Conservation (phyloP, 2,329 filamentous ascomycete species). For the Emmonsiellopsis sp. region DNA sequence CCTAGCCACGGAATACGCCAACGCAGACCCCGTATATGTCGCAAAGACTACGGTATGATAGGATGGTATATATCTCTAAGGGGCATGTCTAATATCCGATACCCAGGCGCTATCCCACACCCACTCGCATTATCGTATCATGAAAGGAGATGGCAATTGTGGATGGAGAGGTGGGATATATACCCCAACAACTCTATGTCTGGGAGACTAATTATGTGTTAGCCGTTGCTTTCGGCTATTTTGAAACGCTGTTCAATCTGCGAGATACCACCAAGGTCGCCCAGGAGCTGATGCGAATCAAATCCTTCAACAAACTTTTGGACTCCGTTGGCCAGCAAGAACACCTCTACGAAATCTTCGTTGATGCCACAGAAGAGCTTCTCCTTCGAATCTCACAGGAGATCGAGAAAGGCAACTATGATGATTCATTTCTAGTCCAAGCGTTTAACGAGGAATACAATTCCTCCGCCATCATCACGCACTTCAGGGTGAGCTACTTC, state of each 20-base stretch:
- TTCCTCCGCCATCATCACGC: slow-evolving; percentile 74
- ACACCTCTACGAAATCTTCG: slow-evolving; percentile 72
- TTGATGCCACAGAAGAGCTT: slow-evolving; percentile 61
- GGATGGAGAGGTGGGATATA: slow-evolving; percentile 81
- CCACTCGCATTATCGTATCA: slow-evolving; percentile 77
- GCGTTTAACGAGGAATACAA: slow-evolving; percentile 63
- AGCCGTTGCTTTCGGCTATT: slow-evolving; percentile 92
- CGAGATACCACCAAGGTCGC: slow-evolving; percentile 57
- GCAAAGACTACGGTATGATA: slow-evolving; percentile 68
- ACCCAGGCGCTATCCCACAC: slow-evolving; percentile 65
- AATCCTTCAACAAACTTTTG: slow-evolving; percentile 60
- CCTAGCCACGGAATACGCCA: slow-evolving; percentile 78
- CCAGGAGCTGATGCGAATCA: slow-evolving; percentile 63
- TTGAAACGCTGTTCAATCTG: slow-evolving; percentile 67
- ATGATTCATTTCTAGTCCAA: slow-evolving; percentile 48
- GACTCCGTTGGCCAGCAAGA: slow-evolving; percentile 58
- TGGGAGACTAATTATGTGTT: slow-evolving; percentile 11
- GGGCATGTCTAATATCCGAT: slow-evolving; percentile 9
- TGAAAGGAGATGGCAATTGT: slow-evolving; percentile 90
- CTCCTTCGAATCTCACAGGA: slow-evolving; percentile 53
- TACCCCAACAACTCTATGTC: slow-evolving; percentile 8
- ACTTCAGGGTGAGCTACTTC: slow-evolving; percentile 51
- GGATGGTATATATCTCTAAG: not conserved
- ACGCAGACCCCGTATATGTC: slow-evolving; percentile 74
- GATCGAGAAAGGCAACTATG: slow-evolving; percentile 46